A percentile compares a stretch with the other conserved stretches of the same genome.
phyloP scores from a whole-genome alignment of 148 eudicot genomes.

The Vaccinium macrocarpon region DNA sequence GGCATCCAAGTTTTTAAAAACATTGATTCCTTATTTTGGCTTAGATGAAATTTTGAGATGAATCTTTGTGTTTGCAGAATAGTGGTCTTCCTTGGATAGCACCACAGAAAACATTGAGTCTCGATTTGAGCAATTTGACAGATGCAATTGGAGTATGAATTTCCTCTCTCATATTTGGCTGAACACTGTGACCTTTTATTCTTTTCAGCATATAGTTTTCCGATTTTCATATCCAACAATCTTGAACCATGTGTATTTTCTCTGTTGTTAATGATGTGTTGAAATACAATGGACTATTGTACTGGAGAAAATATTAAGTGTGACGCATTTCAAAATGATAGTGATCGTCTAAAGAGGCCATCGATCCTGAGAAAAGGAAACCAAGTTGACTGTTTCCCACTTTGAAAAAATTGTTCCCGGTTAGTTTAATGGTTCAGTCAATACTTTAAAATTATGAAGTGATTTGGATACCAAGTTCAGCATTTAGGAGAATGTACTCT shows the following conservation, averaged over 20 bases:
- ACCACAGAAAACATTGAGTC: conserved; percentile 67
- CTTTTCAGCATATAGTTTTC: neutral
- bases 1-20: neutral
- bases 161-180: conserved; percentile 10
- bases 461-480: neutral
- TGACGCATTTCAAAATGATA: too few relatives aligned
- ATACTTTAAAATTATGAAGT: neutral
- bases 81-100: conserved; percentile 88
- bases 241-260: neutral
- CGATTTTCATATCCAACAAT: neutral
- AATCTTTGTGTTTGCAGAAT: conserved; percentile 57
- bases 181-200: neutral
- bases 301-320: neutral
- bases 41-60: conserved; percentile 15
- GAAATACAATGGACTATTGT: neutral
- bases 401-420: neutral
- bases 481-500: neutral
- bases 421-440: neutral
- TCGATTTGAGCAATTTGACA: conserved; percentile 61
- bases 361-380: neutral
- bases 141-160: conserved; percentile 57
- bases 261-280: neutral
- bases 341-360: neutral
- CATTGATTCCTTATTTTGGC: neutral
- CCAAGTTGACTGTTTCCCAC: neutral